Percentiles rank a stretch among this genome's conserved stretches.
phyloP scores from a whole-genome alignment of 352 stramenopile species.

The Pythium aristosporum region DNA sequence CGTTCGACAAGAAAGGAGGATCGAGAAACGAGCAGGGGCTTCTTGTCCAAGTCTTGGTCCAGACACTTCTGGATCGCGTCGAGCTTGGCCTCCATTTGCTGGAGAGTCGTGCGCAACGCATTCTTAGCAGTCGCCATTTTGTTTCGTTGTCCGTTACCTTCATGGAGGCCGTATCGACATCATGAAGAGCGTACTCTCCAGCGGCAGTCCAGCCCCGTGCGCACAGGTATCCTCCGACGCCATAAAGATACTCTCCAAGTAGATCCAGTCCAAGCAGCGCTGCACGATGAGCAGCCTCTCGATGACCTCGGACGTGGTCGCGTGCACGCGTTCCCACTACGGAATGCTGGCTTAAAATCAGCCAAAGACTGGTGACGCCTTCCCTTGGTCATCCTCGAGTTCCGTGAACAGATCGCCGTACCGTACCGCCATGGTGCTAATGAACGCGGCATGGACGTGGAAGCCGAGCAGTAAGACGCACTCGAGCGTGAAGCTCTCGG shows the following conservation, averaged over 20 bases:
- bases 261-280: slow-evolving; percentile 95
- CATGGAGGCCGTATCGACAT: slow-evolving; percentile 82
- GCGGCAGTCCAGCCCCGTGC: slow-evolving; percentile 89
- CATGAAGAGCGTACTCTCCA: slow-evolving; percentile 85
- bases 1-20: slow-evolving; percentile 92
- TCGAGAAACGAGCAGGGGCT: slow-evolving; percentile 82
- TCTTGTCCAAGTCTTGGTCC: slow-evolving; percentile 87
- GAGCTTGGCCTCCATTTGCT: slow-evolving; percentile 84
- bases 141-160: slow-evolving; percentile 62
- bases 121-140: slow-evolving; percentile 85
- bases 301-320: slow-evolving; percentile 89
- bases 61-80: slow-evolving; percentile 87
- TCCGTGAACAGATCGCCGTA: slow-evolving; percentile 89
- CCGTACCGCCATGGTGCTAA: slow-evolving; percentile 89
- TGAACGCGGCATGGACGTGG: slow-evolving; percentile 88
- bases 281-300: slow-evolving; percentile 89
- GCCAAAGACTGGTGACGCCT: slow-evolving; percentile 91
- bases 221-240: slow-evolving; percentile 93
- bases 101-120: slow-evolving; percentile 63
- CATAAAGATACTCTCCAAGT: slow-evolving; percentile 95
- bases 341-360: slow-evolving; percentile 89
- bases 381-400: slow-evolving; percentile 92
- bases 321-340: slow-evolving; percentile 86
- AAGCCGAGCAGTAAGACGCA: slow-evolving; percentile 87
- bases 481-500: slow-evolving; percentile 78